Percentiles rank a stretch among this genome's conserved stretches.
phyloP scores from a whole-genome alignment of 23 red algal species.

The Cyanidiococcus yangmingshanensis region DNA sequence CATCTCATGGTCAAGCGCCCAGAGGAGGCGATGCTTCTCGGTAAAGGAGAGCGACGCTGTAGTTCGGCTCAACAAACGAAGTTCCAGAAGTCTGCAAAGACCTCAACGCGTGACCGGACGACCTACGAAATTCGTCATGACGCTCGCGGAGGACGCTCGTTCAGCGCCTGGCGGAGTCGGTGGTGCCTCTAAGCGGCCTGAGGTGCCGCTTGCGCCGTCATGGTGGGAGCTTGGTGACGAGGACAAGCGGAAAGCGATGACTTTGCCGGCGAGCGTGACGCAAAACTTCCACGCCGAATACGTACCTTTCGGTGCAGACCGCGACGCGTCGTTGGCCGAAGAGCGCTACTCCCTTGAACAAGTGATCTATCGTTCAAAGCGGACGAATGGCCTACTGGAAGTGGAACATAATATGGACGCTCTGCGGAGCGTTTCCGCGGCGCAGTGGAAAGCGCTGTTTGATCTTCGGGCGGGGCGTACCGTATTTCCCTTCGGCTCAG shows the following conservation, averaged over 20 bases:
- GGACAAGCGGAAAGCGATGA: slow-evolving; percentile 65
- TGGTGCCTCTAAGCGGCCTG: not conserved
- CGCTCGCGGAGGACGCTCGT: slow-evolving; percentile 17
- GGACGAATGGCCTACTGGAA: slow-evolving; percentile 66
- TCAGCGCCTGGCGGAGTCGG: not conserved
- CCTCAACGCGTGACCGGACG: not conserved
- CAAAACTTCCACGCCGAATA: slow-evolving; percentile 55
- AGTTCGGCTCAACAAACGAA: too few relatives aligned
- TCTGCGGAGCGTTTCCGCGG: slow-evolving; percentile 34
- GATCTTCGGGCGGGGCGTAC: slow-evolving; percentile 85
- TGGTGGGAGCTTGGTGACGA: slow-evolving; percentile 37
- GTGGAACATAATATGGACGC: slow-evolving; percentile 99
- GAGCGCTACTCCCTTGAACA: slow-evolving; percentile 47
- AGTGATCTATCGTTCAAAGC: slow-evolving; percentile 72
- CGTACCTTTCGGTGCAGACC: slow-evolving; percentile 61
- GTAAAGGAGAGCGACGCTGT: too few relatives aligned
- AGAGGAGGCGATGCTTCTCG: too few relatives aligned
- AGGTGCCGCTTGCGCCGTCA: not conserved
- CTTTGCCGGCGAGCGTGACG: slow-evolving; percentile 27
- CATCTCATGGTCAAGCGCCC: too few relatives aligned
- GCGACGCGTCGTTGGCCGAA: slow-evolving; percentile 19
- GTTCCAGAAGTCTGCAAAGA: too few relatives aligned
- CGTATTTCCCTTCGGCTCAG: slow-evolving; percentile 94
- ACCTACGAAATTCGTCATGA: not conserved
- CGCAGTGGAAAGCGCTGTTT: slow-evolving; percentile 91